Conservation (phyloP, 768 basidiomycete species). For the Agaricus subrufescens region DNA sequence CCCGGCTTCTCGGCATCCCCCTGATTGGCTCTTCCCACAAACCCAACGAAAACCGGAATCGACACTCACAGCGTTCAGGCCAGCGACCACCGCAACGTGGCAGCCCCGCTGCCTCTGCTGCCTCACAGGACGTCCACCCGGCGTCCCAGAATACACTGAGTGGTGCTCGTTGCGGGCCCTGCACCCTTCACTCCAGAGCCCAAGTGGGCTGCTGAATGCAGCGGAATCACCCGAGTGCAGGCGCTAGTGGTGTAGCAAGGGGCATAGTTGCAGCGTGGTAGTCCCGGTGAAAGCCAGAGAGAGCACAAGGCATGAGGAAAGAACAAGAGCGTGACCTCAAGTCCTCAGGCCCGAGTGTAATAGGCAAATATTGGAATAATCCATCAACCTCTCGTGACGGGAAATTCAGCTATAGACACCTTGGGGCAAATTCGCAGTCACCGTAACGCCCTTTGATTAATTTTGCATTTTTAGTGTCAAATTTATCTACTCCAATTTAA, state of each 20-base stretch:
- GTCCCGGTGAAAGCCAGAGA: constrained; percentile 4
- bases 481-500: no score
- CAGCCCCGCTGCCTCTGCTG: not conserved
- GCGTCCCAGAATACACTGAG: not conserved
- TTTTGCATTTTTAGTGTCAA: no score
- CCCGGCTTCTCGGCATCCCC: constrained; percentile 15
- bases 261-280: not conserved
- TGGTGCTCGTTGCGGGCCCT: not conserved
- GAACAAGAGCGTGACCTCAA: constrained; percentile 10
- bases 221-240: not conserved
- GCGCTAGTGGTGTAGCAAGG: not conserved
- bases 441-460: no score
- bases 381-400: constrained; percentile 8
- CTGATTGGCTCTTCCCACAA: constrained; percentile 15
- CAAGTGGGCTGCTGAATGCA: not conserved
- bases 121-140: not conserved
- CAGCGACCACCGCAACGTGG: not conserved
- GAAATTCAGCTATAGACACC: not conserved
- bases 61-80: not conserved
- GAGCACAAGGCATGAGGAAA: constrained; percentile 7
- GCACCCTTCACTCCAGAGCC: not conserved
- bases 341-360: constrained; percentile 1
- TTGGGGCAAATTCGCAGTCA: not conserved
- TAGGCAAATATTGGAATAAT: constrained; percentile 6
- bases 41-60: constrained; percentile 4